Base-by-base conservation (phyloP, 2,329 filamentous ascomycete species). In the Colletotrichum horii region DNA sequence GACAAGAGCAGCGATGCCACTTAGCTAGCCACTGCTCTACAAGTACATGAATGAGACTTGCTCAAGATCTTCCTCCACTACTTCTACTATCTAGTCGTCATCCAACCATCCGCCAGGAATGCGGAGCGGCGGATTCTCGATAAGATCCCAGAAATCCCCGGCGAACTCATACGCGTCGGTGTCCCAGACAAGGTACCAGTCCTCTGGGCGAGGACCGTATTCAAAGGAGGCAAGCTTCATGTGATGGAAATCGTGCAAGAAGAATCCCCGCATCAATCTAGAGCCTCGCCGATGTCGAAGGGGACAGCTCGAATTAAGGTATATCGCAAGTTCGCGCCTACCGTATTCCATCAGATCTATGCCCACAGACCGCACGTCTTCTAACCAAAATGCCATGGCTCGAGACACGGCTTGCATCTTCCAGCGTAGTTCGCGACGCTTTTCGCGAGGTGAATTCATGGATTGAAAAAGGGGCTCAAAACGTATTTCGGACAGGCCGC, bases 1-100 rank as follows among this genome's bases (percentile, higher is more conserved):
- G 5, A 12, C 19, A 1, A 43, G 5, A 11, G 16, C 4, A 43
- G 16, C 19, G 1, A 43, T 43, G 1, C 3, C 38, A 11, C 8
- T n/a, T 5, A 6, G 0, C 1, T 5, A 6, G 0, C 1, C 38
- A 43, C 38, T 43, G 4, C 4, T 43, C 9, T 11, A 4, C 5
- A 43, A 11, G 38, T 43, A 43, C 8, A 11, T 4, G 16, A 19
- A 43, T 3, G 9, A 43, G 16, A n/a, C 5, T n/a, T n/a, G 19
- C 3, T 43, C 38, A 43, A 22, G 4, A 8, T 26, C 52, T 24
- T 56, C 14, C 22, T 56, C 14, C 7, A 24, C 22, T 15, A 11
- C 12, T 9, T 56, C 52, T 4, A 0, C 8, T 16, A 4, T 6
- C 24, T 26, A 22, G 16, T 16, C 30, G 4, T 68, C 66, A 58